Percentiles rank a stretch among this genome's conserved stretches.
These are phyloP conservation scores for Meredithiella fracta DNA, from an alignment of 2,329 filamentous ascomycete species.

Conservation along the genomic window DNA sequence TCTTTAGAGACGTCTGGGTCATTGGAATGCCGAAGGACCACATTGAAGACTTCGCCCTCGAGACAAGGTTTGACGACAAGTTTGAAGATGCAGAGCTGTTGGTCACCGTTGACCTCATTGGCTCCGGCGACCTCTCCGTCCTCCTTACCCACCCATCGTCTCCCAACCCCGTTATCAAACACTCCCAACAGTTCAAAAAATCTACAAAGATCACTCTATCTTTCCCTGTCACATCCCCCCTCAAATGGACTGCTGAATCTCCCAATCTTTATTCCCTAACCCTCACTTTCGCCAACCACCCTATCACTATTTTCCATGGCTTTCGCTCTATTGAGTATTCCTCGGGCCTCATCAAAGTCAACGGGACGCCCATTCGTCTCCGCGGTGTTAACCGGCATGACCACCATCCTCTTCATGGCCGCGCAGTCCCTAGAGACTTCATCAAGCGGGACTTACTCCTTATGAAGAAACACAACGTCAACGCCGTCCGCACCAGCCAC, in stretches of 20 bases:
- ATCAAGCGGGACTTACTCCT: conserved; percentile 42
- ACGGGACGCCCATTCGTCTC: conserved; percentile 47
- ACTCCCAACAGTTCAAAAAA: not conserved
- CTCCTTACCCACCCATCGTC: not conserved
- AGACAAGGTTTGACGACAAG: conserved; percentile 32
- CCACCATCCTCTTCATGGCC: conserved; percentile 45
- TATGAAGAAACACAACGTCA: conserved; percentile 56
- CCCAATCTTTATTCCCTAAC: conserved; percentile 42
- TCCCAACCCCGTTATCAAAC: not conserved
- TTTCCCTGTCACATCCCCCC: conserved; percentile 28
- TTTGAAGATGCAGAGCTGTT: conserved; percentile 27
- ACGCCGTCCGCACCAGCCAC: conserved; percentile 52
- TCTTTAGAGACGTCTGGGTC: conserved; percentile 53
- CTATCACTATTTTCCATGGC: conserved; percentile 34
- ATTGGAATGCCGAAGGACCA: conserved; percentile 40
- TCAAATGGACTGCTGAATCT: conserved; percentile 54
- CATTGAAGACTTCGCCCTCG: conserved; percentile 40
- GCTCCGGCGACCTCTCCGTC: conserved; percentile 15
- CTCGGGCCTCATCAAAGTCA: conserved; percentile 45
- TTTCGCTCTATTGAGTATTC: conserved; percentile 47
- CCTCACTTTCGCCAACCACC: conserved; percentile 15
- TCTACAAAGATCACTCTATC: not conserved
- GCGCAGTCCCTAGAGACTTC: conserved; percentile 44
- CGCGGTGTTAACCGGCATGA: conserved; percentile 57
- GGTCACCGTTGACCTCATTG: conserved; percentile 26